Conservation (phyloP, 192 early-diverging fungal species). For the Coemansia sp. region DNA sequence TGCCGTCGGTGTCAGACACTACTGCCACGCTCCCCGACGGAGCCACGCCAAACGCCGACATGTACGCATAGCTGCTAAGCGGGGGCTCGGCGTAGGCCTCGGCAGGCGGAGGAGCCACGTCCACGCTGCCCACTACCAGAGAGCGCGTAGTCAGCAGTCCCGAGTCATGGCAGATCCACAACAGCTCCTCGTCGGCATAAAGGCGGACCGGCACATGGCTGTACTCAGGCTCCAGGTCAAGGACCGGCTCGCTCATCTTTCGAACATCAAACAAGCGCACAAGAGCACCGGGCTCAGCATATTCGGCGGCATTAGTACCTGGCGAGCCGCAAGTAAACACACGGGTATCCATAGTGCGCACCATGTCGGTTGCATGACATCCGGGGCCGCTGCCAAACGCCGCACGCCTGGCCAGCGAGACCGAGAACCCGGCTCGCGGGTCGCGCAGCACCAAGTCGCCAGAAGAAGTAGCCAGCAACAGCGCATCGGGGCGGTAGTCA, state of each 20-base stretch:
- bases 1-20: slow-evolving; percentile 76
- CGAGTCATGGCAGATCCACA: slow-evolving; percentile 37
- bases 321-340: slow-evolving; percentile 27
- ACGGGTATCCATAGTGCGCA: background rate
- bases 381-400: slow-evolving; percentile 16
- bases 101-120: background rate
- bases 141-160: slow-evolving; percentile 32
- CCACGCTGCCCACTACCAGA: background rate
- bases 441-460: slow-evolving; percentile 41
- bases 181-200: slow-evolving; percentile 14
- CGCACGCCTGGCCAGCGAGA: background rate
- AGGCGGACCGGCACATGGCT: slow-evolving; percentile 50
- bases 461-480: slow-evolving; percentile 26
- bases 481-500: background rate
- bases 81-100: slow-evolving; percentile 21
- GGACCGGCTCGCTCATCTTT: slow-evolving; percentile 18
- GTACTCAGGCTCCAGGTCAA: slow-evolving; percentile 17
- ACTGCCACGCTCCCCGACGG: slow-evolving; percentile 75
- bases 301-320: background rate
- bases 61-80: slow-evolving; percentile 61
- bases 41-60: slow-evolving; percentile 78
- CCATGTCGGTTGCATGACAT: slow-evolving; percentile 31
- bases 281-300: background rate
- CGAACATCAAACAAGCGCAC: slow-evolving; percentile 41
- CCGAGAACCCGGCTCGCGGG: slow-evolving; percentile 16